Conservation (phyloP, 2,329 filamentous ascomycete genomes). For the Ascochyta pisi region DNA sequence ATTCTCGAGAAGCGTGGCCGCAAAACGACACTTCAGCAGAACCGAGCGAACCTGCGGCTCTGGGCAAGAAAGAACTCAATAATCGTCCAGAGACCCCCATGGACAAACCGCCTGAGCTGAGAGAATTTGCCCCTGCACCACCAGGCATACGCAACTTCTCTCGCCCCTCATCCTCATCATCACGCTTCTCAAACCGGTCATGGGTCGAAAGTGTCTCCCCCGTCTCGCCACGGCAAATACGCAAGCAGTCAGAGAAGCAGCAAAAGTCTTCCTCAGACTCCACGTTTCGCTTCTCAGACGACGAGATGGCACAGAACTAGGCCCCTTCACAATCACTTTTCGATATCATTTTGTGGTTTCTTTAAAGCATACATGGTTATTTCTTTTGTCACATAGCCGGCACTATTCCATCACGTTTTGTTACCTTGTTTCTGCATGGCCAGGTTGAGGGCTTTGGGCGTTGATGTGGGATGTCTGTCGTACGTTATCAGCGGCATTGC, state of each 20-base stretch:
- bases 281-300: constrained; percentile 13
- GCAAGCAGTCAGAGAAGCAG: constrained; percentile 10
- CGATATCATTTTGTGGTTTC: background rate
- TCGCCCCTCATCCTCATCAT: constrained; percentile 15
- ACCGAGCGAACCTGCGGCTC: background rate
- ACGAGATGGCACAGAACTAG: constrained; percentile 6
- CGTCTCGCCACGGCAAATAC: constrained; percentile 5
- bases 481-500: constrained; percentile 15
- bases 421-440: constrained; percentile 11
- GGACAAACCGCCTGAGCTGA: background rate
- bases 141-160: constrained; percentile 9
- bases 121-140: background rate
- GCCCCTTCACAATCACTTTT: background rate
- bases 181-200: constrained; percentile 13
- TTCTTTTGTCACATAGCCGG: constrained; percentile 10
- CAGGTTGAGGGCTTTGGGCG: background rate
- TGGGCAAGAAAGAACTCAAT: background rate
- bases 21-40: background rate
- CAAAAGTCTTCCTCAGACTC: constrained; percentile 3
- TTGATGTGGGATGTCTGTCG: constrained; percentile 8
- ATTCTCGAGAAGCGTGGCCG: background rate
- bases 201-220: constrained; percentile 15
- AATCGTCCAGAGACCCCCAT: background rate
- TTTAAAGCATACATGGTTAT: background rate
- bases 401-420: background rate